Percentiles rank a stretch among this genome's conserved stretches.
Conservation (phyloP, 192 early-diverging fungal genomes). For the Radiomyces spectabilis region DNA sequence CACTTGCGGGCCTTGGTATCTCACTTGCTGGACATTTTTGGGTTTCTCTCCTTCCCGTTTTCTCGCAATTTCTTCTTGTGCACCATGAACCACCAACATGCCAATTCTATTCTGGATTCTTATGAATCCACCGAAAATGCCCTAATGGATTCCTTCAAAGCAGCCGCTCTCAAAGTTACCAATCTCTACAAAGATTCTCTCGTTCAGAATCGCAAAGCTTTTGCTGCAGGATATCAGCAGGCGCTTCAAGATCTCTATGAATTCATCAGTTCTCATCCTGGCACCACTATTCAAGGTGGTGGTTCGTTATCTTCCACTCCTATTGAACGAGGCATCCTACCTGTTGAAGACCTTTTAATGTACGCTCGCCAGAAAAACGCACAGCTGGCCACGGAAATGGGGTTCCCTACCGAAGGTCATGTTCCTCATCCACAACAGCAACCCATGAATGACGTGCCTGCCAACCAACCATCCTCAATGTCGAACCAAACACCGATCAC, state of each 20-base stretch:
- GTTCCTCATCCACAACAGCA: neutral
- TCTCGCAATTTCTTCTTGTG: no score
- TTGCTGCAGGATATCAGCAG: constrained; percentile 42
- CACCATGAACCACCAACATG: no score
- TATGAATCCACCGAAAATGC: constrained; percentile 39
- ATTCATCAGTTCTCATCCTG: constrained; percentile 38
- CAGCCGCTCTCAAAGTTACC: constrained; percentile 41
- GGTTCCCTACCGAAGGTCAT: neutral
- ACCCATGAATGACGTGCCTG: neutral
- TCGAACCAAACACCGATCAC: no score
- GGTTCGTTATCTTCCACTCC: constrained; percentile 1
- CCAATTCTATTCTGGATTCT: constrained; percentile 19
- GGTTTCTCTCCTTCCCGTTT: no score
- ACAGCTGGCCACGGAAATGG: constrained; percentile 20
- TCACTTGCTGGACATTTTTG: no score
- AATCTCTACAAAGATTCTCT: constrained; percentile 47
- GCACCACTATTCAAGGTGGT: constrained; percentile 18
- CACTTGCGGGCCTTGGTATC: no score
- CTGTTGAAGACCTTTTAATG: constrained; percentile 25
- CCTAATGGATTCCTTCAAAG: constrained; percentile 43
- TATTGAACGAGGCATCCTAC: constrained; percentile 18
- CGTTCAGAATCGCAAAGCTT: constrained; percentile 39
- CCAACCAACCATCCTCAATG: constrained; percentile 4
- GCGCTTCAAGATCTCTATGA: constrained; percentile 42
- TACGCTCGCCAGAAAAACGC: constrained; percentile 27